Conservation (phyloP, 495 filamentous ascomycete genomes). For the Elasticomyces elasticus region DNA sequence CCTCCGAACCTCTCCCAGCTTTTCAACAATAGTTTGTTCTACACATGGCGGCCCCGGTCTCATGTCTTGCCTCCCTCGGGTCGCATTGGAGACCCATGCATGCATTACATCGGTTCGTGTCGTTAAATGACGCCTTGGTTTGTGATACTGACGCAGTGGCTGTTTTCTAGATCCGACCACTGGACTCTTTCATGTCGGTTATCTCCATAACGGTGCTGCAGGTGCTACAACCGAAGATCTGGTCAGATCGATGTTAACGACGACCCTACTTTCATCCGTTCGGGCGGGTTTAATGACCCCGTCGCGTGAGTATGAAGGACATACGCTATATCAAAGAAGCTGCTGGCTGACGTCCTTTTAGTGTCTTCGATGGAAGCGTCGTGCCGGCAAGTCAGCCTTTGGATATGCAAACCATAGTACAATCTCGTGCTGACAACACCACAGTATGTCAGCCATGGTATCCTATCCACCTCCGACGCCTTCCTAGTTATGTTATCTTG, state of each 20-base stretch:
- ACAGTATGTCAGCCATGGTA: too few species aligned
- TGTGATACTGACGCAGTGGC: too few species aligned
- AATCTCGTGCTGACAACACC: too few species aligned
- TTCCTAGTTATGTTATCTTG: too few species aligned
- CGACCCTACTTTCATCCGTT: neutral
- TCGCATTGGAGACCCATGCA: neutral
- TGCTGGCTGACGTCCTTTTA: too few species aligned
- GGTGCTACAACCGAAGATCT: neutral
- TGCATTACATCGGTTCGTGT: neutral
- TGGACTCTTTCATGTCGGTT: conserved; percentile 1
- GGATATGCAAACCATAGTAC: too few species aligned
- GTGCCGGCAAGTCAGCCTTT: too few species aligned
- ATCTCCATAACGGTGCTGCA: conserved; percentile 1
- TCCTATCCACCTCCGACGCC: too few species aligned
- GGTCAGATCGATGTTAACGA: neutral
- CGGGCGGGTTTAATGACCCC: neutral
- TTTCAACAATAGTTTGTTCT: conserved; percentile 1
- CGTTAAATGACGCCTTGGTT: too few species aligned
- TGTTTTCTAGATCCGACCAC: neutral
- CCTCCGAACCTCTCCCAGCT: neutral
- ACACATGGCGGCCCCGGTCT: conserved; percentile 1
- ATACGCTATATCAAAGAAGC: too few species aligned
- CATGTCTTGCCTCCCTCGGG: neutral
- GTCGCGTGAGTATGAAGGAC: too few species aligned
- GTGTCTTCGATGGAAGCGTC: conserved; percentile 1